Evolutionary conservation across 129 eudicot species (phyloP), one percentile per base, ranked within the genome.

Genomic region (Flaveria ramosissima): DNA sequence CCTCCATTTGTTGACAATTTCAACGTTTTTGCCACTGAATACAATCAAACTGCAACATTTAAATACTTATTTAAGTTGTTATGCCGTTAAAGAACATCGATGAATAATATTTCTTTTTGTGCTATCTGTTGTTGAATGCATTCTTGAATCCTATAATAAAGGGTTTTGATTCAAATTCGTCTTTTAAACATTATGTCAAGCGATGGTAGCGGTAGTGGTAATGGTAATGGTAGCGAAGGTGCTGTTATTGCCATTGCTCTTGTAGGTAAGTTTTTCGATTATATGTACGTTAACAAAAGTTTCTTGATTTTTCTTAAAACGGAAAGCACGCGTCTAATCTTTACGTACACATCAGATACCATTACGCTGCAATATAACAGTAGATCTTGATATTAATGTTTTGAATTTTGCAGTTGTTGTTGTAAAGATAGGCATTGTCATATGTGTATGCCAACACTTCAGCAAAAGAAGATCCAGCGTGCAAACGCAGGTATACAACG

Each of bases 131-230:
- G 8, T 50, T 27, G 30, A 2, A 50, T 50, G 9, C 8, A 16
- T 12, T 52, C 21, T 52, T 61, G 39, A 24, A 61, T 26, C 64
- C 15, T 57, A 4, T 21, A 0, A 3, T 21, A 0, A 57, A 57
- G 12, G 48, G 47, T 15, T 41, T 60, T 7, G 3, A 23, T 74
- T 59, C 70, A 43, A 43, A 74, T 74, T 26, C 5, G n/a, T 61
- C 56, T 74, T 74, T 39, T 32, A 4, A 14, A 62, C 62, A 47
- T 63, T 13, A 75, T 75, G 79, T 75, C 79, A 27, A 64, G 48
- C 21, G 2, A 17, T 63, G 50, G 1, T 24, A 7, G 47, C 19
- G 19, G 48, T 36, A 36, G 41, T 6, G 16, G 51, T 46, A 46
- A 0, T 10, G n/a, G 17, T 47, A 47, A 0, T 10, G n/a, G 17